Base-by-base conservation (phyloP, 495 filamentous ascomycete species). In the Neurospora cerealis region DNA sequence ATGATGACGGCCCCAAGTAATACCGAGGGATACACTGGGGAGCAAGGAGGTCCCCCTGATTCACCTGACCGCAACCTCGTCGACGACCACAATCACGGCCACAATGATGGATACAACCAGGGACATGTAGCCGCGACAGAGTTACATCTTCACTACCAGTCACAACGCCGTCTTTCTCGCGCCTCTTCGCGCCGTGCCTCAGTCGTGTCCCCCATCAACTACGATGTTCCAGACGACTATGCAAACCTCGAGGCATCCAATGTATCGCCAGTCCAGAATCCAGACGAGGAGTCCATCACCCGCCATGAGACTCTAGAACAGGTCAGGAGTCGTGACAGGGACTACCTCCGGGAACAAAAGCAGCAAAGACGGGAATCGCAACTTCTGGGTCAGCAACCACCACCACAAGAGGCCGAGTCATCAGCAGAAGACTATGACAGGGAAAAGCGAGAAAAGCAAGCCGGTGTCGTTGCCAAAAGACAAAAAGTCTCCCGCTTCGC, bases 151-250 rank as follows among this genome's bases (percentile, higher is more conserved):
- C 69, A 15, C 17, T 62, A 39, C 19, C 70, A 28, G 0, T 28
- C 54, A 34, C 54, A 17, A 62, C 13, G 54, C 8, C 70, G 38
- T 39, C 24, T 24, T 0, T 74, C 70, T 21, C 70, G 41, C 44
- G 70, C 73, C 5, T 74, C 73, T 36, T 54, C 42, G 3, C 41
- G 69, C 15, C 69, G 70, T 34, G 62, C 41, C 21, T 77, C 70
- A 28, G 73, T 60, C 70, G 70, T 40, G 28, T 78, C 74, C 62
- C 76, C 70, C 6, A 46, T 54, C 6, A 76, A 78, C 34, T 87
- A 87, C 70, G 76, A 86, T 74, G 77, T 83, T n/a, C 86, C 86
- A 8, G 82, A 85, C 71, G 79, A 78, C 8, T 88, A 88, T 75
- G 80, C 74, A 21, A 85, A 87, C 74, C 78, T 89, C 28, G 88